Conservation (phyloP, 2,329 filamentous ascomycete genomes). For the Aspergillus uvarum region DNA sequence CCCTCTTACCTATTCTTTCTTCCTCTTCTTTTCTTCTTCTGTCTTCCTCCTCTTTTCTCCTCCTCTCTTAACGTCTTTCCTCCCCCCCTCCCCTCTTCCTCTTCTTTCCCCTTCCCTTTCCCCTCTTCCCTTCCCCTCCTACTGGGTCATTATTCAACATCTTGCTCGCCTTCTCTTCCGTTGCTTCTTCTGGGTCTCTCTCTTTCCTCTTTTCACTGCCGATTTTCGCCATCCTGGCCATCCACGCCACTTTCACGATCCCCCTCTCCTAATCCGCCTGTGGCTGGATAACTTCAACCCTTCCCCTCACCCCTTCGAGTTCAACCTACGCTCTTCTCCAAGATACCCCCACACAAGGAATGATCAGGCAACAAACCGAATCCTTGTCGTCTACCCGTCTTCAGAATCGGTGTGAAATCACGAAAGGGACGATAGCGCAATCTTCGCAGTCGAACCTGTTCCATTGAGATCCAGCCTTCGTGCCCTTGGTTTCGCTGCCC, state of each 20-base stretch:
- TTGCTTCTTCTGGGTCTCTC: constrained; percentile 25
- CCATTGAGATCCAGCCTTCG: constrained; percentile 26
- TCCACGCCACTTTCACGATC: constrained; percentile 11
- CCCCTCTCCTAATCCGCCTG: constrained; percentile 33
- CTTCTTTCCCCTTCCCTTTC: background rate
- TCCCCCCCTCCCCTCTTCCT: background rate
- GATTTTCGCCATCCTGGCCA: constrained; percentile 16
- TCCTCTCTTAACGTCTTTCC: constrained; percentile 12
- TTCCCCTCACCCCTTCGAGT: constrained; percentile 24
- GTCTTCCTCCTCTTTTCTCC: constrained; percentile 22
- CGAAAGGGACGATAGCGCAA: constrained; percentile 41
- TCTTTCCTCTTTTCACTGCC: constrained; percentile 18
- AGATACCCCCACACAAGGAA: constrained; percentile 41
- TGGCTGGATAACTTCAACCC: constrained; percentile 37
- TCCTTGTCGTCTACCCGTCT: constrained; percentile 42
- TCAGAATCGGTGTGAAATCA: constrained; percentile 45
- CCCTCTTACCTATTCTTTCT: constrained; percentile 19
- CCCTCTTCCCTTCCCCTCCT: constrained; percentile 3
- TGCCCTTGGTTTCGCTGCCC: constrained; percentile 18
- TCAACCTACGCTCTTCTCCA: constrained; percentile 9
- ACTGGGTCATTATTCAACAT: constrained; percentile 21
- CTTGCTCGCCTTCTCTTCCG: constrained; percentile 19
- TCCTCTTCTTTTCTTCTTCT: constrained; percentile 14
- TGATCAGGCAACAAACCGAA: constrained; percentile 44
- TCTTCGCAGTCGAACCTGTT: constrained; percentile 26